A percentile compares a stretch with the other conserved stretches of the same genome.
These are phyloP conservation scores for Grosmannia huntii DNA, from an alignment of 2,329 filamentous ascomycete species.

Conservation along the genomic window DNA sequence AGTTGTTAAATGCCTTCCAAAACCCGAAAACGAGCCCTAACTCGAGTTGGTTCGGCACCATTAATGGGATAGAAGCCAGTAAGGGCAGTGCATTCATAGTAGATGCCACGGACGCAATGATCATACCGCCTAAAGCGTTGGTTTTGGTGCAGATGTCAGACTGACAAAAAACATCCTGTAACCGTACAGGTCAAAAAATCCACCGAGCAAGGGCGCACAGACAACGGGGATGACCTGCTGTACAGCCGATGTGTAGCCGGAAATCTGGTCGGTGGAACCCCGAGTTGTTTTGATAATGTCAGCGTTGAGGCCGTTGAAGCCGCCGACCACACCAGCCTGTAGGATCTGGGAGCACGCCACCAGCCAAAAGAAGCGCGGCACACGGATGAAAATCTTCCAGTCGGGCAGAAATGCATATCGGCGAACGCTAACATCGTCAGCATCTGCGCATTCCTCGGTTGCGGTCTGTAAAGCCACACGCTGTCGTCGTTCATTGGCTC, in stretches of 20 bases:
- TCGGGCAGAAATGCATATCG: not conserved
- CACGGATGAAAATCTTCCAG: slow-evolving; percentile 6
- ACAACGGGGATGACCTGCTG: slow-evolving; percentile 17
- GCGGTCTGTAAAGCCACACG: not conserved
- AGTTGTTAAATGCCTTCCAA: slow-evolving; percentile 18
- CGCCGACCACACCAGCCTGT: slow-evolving; percentile 13
- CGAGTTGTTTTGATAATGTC: slow-evolving; percentile 11
- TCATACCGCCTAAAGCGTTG: slow-evolving; percentile 15
- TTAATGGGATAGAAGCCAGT: slow-evolving; percentile 15
- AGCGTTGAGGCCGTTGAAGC: slow-evolving; percentile 4
- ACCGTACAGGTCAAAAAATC: slow-evolving; percentile 14
- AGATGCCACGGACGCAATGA: slow-evolving; percentile 15
- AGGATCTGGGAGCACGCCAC: slow-evolving; percentile 14
- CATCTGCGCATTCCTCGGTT: not conserved
- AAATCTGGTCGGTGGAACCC: slow-evolving; percentile 16
- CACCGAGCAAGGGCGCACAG: slow-evolving; percentile 14
- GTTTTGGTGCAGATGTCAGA: slow-evolving; percentile 13
- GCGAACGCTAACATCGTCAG: not conserved
- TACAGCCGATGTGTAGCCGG: slow-evolving; percentile 16
- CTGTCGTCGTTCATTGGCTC: not conserved
- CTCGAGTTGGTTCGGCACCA: slow-evolving; percentile 14
- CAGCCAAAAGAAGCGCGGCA: slow-evolving; percentile 16
- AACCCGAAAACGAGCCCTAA: slow-evolving; percentile 16
- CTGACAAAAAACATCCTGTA: slow-evolving; percentile 16
- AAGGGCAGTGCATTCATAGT: slow-evolving; percentile 17